Evolutionary conservation across 2,329 filamentous ascomycete species (phyloP).

Genomic region (Tolypocladium ovalisporum): DNA sequence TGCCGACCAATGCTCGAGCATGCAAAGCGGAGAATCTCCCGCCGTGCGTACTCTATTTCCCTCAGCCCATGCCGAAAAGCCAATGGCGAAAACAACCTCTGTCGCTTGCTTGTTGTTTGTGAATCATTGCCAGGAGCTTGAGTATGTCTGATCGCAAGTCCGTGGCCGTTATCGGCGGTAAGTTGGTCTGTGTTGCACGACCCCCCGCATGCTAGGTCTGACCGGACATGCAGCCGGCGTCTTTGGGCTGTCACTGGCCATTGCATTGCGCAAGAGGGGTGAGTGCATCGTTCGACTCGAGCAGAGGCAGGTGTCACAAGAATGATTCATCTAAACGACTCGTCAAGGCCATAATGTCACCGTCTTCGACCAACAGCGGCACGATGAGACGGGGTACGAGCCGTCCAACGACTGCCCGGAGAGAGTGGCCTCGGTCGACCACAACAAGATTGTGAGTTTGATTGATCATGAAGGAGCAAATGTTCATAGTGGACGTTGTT

Average conservation of each 20-base stretch:
- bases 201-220: neutral
- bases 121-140: too few species aligned
- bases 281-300: neutral
- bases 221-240: constrained; percentile 8
- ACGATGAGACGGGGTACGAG: constrained; percentile 10
- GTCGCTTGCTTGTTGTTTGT: neutral
- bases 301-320: neutral
- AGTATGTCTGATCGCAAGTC: neutral
- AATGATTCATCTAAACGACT: neutral
- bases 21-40: neutral
- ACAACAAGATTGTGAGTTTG: constrained; percentile 13
- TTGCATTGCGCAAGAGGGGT: constrained; percentile 11
- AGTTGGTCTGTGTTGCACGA: neutral
- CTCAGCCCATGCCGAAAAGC: too few species aligned
- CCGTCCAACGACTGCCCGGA: constrained; percentile 5
- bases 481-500: neutral
- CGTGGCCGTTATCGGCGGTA: constrained; percentile 7
- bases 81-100: neutral
- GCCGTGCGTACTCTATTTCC: neutral
- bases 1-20: neutral
- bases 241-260: constrained; percentile 13
- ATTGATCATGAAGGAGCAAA: neutral
- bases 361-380: constrained; percentile 11
- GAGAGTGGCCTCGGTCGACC: constrained; percentile 14
- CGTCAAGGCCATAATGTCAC: constrained; percentile 5